Conservation (phyloP, 2,329 filamentous ascomycete species). For the Chaetomiaceae sp. region DNA sequence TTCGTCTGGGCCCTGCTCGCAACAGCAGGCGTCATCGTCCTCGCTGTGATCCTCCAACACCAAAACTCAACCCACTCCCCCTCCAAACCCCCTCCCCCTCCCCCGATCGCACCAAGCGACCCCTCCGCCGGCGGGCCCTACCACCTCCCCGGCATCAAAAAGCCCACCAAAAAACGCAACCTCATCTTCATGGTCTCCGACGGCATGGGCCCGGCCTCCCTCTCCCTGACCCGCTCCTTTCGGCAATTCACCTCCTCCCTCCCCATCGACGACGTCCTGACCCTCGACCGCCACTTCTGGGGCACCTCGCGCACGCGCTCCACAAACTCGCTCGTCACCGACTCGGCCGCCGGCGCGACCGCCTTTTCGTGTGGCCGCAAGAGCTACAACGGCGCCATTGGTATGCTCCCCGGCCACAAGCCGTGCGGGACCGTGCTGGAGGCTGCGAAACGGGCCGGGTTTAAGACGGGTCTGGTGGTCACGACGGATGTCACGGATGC, state of each 20-base stretch:
- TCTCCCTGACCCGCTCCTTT: constrained; percentile 82
- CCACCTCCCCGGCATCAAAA: constrained; percentile 19
- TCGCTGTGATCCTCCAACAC: constrained; percentile 76
- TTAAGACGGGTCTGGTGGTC: constrained; percentile 88
- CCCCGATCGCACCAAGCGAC: constrained; percentile 29
- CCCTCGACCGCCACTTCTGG: constrained; percentile 84
- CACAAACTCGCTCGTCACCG: constrained; percentile 79
- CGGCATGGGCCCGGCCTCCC: constrained; percentile 92
- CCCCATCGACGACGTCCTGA: constrained; percentile 69
- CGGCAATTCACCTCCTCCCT: constrained; percentile 71
- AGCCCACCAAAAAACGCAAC: constrained; percentile 64
- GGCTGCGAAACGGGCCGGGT: constrained; percentile 86
- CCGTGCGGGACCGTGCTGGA: constrained; percentile 92
- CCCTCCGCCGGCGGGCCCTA: constrained; percentile 31
- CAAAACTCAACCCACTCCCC: constrained; percentile 49
- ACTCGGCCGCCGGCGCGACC: constrained; percentile 94
- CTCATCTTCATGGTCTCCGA: constrained; percentile 99
- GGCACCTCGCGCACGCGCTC: constrained; percentile 85
- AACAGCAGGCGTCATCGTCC: constrained; percentile 70
- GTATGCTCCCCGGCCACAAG: constrained; percentile 75
- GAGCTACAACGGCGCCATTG: constrained; percentile 96
- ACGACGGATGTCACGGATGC: constrained; percentile 95
- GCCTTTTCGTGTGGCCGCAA: constrained; percentile 91
- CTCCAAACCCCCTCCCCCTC: constrained; percentile 34
- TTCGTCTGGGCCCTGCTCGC: constrained; percentile 81